phyloP scores from a whole-genome alignment of 164 flowering plant species.

The Vitis rupestris region DNA sequence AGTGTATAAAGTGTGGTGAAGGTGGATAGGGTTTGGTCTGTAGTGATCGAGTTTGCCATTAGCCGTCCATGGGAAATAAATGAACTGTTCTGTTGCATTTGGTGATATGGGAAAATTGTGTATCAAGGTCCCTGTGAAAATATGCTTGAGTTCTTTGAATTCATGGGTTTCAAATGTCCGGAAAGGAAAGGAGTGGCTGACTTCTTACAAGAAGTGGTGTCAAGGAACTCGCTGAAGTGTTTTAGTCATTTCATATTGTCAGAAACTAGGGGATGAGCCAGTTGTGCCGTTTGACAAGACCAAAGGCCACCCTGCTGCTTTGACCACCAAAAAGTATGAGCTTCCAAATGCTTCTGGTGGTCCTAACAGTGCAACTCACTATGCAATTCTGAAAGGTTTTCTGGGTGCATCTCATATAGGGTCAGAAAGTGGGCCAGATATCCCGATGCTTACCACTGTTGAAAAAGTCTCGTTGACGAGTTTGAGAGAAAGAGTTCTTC shows the following conservation, averaged over 20 bases:
- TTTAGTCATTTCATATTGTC: too few relatives aligned
- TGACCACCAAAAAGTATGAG: too few relatives aligned
- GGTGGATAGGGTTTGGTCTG: constrained; percentile 39
- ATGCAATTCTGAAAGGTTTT: constrained; percentile 56
- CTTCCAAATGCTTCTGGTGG: constrained; percentile 39
- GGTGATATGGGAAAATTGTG: constrained; percentile 29
- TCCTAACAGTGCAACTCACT: constrained; percentile 36
- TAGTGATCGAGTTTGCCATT: constrained; percentile 35
- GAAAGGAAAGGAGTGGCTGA: too few relatives aligned
- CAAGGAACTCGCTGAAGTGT: too few relatives aligned
- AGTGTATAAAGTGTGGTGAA: constrained; percentile 38
- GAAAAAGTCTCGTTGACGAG: constrained; percentile 41
- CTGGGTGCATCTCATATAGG: constrained; percentile 55
- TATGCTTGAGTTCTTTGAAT: too few relatives aligned
- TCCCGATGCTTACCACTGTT: constrained; percentile 34
- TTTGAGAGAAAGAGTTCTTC: constrained; percentile 40
- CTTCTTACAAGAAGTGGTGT: too few relatives aligned
- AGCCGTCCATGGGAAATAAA: constrained; percentile 41
- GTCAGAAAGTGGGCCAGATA: constrained; percentile 68
- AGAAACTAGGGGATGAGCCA: too few relatives aligned
- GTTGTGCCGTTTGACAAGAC: too few relatives aligned
- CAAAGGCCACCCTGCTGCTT: too few relatives aligned
- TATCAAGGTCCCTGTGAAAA: too few relatives aligned
- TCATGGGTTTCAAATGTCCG: too few relatives aligned
- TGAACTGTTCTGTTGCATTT: constrained; percentile 29